A percentile compares a stretch with the other conserved stretches of the same genome.
Evolutionary conservation across 2,329 filamentous ascomycete genomes (phyloP).

Genomic region (Myriosclerotinia scirpicola): DNA sequence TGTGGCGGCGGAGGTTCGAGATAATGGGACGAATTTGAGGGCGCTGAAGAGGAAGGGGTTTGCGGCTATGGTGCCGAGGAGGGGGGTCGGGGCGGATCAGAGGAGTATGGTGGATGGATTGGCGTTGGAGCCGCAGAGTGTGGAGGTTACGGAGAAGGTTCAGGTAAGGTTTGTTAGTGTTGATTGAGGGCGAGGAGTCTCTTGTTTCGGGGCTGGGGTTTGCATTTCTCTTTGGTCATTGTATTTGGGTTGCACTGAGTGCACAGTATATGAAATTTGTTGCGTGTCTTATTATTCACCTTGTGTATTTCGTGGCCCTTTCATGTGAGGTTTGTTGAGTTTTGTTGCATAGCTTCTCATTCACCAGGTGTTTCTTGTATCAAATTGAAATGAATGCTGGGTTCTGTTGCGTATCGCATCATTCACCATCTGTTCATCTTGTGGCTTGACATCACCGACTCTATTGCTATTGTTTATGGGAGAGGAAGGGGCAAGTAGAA

Average conservation of each 20-base stretch:
- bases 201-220: no score
- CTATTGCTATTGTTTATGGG: neutral
- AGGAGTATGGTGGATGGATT: neutral
- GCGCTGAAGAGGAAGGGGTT: neutral
- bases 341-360: neutral
- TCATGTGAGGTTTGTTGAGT: neutral
- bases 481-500: neutral
- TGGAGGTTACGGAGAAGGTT: neutral
- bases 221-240: no score
- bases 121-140: conserved; percentile 1
- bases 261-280: neutral
- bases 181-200: neutral
- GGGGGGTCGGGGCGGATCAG: neutral
- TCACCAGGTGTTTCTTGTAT: no score
- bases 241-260: neutral
- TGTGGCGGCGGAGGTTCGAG: neutral
- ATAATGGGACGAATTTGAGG: neutral
- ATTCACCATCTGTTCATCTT: neutral
- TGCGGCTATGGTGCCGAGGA: neutral
- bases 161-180: conserved; percentile 9
- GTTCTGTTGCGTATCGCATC: neutral
- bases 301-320: neutral
- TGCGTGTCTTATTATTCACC: neutral
- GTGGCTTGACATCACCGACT: no score
- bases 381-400: no score